Evolutionary conservation across 768 basidiomycete species (phyloP).

Genomic region (Chalciporus piperatus): DNA sequence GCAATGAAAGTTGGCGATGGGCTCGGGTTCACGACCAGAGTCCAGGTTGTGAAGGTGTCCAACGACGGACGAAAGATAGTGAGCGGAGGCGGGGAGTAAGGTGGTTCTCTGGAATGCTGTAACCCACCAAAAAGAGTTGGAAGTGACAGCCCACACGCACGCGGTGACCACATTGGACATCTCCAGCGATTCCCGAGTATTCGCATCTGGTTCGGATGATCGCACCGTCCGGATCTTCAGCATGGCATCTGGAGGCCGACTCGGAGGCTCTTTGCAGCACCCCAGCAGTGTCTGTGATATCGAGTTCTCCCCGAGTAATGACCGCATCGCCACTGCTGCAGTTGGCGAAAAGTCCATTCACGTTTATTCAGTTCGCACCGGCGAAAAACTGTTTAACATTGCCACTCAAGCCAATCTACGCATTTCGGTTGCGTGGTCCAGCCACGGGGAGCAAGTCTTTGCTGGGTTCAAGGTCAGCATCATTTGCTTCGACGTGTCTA

Average conservation of each 20-base stretch:
- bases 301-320: conserved; percentile 27
- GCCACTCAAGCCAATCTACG: too few relatives aligned
- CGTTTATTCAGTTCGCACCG: too few relatives aligned
- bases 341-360: neutral
- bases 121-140: neutral
- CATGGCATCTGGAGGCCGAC: conserved; percentile 1
- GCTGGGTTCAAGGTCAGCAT: too few relatives aligned
- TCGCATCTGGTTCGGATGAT: conserved; percentile 3
- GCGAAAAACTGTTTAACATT: too few relatives aligned
- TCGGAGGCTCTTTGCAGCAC: conserved; percentile 2
- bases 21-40: neutral
- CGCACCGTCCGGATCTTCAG: conserved; percentile 1
- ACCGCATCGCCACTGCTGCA: conserved; percentile 11
- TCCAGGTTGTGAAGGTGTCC: conserved; percentile 1
- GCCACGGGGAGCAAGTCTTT: too few relatives aligned
- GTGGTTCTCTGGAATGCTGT: conserved; percentile 6
- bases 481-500: too few relatives aligned
- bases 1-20: too few relatives aligned
- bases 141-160: neutral
- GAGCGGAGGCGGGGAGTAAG: neutral
- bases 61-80: neutral
- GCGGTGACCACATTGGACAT: neutral
- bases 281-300: neutral
- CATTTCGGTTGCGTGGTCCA: too few relatives aligned
- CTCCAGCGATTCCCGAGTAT: conserved; percentile 4